Percentiles rank a stretch among this genome's conserved stretches.
These are phyloP conservation scores for Quercus alba DNA, from an alignment of 306 rosid species.

Conservation along the genomic window DNA sequence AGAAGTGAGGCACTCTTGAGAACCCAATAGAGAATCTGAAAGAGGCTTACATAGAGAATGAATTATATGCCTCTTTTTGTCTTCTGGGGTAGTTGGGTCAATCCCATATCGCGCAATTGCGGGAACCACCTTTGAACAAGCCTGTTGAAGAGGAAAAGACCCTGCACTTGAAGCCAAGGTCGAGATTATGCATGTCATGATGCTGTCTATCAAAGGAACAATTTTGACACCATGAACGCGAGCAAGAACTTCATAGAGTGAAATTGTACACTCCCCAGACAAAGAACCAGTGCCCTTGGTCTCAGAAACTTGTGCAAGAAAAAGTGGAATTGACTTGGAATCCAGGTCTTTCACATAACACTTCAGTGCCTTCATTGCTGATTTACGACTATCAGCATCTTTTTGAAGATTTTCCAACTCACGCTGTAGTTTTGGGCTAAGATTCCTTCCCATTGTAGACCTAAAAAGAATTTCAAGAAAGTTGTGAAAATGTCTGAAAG, in stretches of 20 bases:
- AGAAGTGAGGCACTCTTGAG: slow-evolving; percentile 71
- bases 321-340: slow-evolving; percentile 63
- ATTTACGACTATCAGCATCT: slow-evolving; percentile 73
- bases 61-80: slow-evolving; percentile 57
- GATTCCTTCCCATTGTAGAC: slow-evolving; percentile 51
- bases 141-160: slow-evolving; percentile 84
- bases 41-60: slow-evolving; percentile 77
- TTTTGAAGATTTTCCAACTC: slow-evolving; percentile 77
- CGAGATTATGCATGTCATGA: slow-evolving; percentile 72
- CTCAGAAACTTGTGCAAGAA: slow-evolving; percentile 93
- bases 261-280: slow-evolving; percentile 74
- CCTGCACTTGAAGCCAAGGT: slow-evolving; percentile 84
- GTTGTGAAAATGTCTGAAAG: not conserved
- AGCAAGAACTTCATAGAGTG: slow-evolving; percentile 84
- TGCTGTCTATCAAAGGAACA: slow-evolving; percentile 67
- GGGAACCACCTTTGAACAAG: slow-evolving; percentile 83
- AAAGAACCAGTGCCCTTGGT: slow-evolving; percentile 67
- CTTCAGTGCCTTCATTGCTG: slow-evolving; percentile 76
- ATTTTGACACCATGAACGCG: slow-evolving; percentile 81
- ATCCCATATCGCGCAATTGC: slow-evolving; percentile 87
- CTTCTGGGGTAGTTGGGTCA: slow-evolving; percentile 83
- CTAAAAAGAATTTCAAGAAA: slow-evolving; percentile 18
- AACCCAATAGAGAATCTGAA: slow-evolving; percentile 61
- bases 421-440: slow-evolving; percentile 48
- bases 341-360: slow-evolving; percentile 82